phyloP scores from a whole-genome alignment of 352 stramenopile genomes.

The Globisporangium recalcitrans region DNA sequence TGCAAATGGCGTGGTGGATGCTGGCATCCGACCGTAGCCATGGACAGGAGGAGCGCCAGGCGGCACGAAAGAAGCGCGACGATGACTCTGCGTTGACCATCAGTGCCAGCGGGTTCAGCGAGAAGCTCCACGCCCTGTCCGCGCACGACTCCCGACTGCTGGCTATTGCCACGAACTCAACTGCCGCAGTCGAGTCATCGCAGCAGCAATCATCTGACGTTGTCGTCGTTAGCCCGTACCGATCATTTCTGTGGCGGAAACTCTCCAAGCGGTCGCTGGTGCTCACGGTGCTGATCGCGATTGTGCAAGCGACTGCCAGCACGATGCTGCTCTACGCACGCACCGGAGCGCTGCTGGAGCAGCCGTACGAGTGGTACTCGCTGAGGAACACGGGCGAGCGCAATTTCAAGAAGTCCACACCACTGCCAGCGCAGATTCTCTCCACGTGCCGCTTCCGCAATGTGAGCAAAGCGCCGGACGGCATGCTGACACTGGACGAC shows the following conservation, averaged over 20 bases:
- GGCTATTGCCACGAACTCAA: background rate
- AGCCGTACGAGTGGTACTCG: constrained; percentile 62
- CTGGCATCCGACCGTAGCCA: constrained; percentile 3
- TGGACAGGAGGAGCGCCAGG: background rate
- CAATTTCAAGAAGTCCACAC: constrained; percentile 25
- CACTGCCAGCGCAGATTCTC: constrained; percentile 29
- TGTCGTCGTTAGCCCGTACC: background rate
- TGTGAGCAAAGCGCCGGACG: constrained; percentile 14
- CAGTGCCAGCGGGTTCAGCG: background rate
- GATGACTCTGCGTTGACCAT: background rate
- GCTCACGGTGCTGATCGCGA: constrained; percentile 11
- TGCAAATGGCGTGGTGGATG: constrained; percentile 14
- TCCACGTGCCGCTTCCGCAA: constrained; percentile 35
- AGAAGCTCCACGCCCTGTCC: background rate
- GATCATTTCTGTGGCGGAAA: constrained; percentile 18
- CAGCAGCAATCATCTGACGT: background rate
- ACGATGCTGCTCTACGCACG: constrained; percentile 43
- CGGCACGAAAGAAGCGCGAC: constrained; percentile 11
- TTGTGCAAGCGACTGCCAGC: constrained; percentile 13
- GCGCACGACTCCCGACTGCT: background rate
- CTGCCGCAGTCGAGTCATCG: background rate
- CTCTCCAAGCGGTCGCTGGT: constrained; percentile 24
- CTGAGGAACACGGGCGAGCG: constrained; percentile 35
- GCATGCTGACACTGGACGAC: constrained; percentile 25
- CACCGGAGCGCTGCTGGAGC: constrained; percentile 39